Base-by-base conservation (phyloP, 2,329 filamentous ascomycete species). In the Laburnicola sp. region DNA sequence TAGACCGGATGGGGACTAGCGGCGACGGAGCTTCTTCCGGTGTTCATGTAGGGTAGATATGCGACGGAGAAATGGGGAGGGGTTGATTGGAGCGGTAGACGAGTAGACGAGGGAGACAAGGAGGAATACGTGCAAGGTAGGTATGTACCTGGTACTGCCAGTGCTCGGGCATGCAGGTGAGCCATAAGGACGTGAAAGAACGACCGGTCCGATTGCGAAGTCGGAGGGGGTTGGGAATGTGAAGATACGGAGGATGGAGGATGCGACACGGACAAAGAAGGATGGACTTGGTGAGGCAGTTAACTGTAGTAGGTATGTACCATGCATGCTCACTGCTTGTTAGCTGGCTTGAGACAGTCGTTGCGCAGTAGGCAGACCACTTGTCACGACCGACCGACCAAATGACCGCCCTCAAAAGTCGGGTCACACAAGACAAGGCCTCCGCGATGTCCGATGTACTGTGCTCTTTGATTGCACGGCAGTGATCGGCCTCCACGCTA, bases 141-240 rank as follows among this genome's bases (percentile, higher is more conserved):
- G 11, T 9, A 38, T 38, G 36, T 23, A 23, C 36, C 35, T 16
- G 9, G 35, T 22, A n/a, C 32, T 7, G 23, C 32, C 11, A 23
- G n/a, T 37, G 23, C 25, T n/a, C 43, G 32, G 25, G 43, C 43
- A 45, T 45, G 43, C 43, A 45, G 43, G 32, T 26, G 11, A 21
- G 43, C 36, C 25, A n/a, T 8, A 10, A 35, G 32, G 43, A 16
- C 9, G 31, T 10, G 42, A 35, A 11, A 28, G 11, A 36, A 35
- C 6, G 42, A 23, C 25, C 16, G 43, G 25, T 28, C 43, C 32
- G 43, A 45, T 45, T 11, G 43, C 43, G 43, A 34, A 45, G 43
- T n/a, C 32, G 7, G 32, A 45, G 42, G 43, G 36, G 41, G 28
- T 6, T 10, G 27, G 31, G n/a, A 9, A 8, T 16, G 28, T 6